A percentile compares a stretch with the other conserved stretches of the same genome.
Evolutionary conservation across 2,329 filamentous ascomycete species (phyloP).

Genomic region (Stylonectria norvegica): DNA sequence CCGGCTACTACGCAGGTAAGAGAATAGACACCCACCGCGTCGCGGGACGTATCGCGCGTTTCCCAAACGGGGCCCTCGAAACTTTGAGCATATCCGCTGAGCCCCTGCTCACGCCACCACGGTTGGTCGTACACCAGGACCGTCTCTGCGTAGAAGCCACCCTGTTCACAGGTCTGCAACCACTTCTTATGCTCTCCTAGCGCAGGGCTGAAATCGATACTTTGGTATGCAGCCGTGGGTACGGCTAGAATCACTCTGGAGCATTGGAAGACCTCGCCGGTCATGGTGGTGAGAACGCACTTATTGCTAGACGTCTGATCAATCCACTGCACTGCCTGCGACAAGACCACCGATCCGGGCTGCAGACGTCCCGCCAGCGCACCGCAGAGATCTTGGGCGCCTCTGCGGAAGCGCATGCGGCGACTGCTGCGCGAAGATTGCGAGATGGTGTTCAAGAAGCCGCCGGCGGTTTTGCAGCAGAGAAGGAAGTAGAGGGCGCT

Average conservation of each 20-base stretch:
- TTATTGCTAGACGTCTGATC: slow-evolving; percentile 14
- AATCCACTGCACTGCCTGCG: slow-evolving; percentile 15
- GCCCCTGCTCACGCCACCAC: slow-evolving; percentile 22
- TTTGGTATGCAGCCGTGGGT: slow-evolving; percentile 7
- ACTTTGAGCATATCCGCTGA: slow-evolving; percentile 16
- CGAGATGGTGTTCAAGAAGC: slow-evolving; percentile 13
- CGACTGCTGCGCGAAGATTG: slow-evolving; percentile 3
- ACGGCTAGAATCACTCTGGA: slow-evolving; percentile 17
- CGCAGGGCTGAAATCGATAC: slow-evolving; percentile 12
- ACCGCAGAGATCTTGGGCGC: slow-evolving; percentile 6
- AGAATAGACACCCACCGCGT: slow-evolving; percentile 10
- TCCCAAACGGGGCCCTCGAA: slow-evolving; percentile 14
- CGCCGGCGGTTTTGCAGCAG: slow-evolving; percentile 22
- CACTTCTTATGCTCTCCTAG: slow-evolving; percentile 19
- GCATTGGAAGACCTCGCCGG: slow-evolving; percentile 15
- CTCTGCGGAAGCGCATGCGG: slow-evolving; percentile 6
- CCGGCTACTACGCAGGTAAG: slow-evolving; percentile 19
- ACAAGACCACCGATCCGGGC: slow-evolving; percentile 10
- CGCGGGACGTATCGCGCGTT: slow-evolving; percentile 12
- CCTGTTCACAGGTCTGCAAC: slow-evolving; percentile 9
- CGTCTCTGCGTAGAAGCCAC: slow-evolving; percentile 16
- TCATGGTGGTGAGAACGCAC: slow-evolving; percentile 12
- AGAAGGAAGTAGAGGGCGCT: slow-evolving; percentile 20
- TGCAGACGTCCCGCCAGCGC: slow-evolving; percentile 12
- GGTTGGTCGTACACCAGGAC: slow-evolving; percentile 16